Percentiles rank a stretch among this genome's conserved stretches.
Evolutionary conservation across 345 rosid species (phyloP).

Genomic region (Boechera stricta): DNA sequence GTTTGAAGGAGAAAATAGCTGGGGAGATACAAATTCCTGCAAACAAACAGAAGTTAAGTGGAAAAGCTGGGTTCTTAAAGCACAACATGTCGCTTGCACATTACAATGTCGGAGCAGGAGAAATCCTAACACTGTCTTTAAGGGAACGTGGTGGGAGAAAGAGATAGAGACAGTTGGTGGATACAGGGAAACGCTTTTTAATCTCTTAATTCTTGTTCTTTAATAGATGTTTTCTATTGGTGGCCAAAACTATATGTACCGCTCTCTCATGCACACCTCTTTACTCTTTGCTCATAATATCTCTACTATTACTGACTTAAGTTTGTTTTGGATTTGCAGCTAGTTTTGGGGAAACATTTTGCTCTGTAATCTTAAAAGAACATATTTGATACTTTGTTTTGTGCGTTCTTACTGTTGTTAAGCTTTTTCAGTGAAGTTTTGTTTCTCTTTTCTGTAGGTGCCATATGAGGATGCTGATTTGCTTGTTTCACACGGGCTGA

Average conservation of each 20-base stretch:
- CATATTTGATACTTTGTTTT: background rate
- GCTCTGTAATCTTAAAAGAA: slow-evolving; percentile 32
- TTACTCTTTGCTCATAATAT: slow-evolving; percentile 4
- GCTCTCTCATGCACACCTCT: slow-evolving; percentile 13
- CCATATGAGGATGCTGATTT: slow-evolving; percentile 27
- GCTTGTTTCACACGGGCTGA: background rate
- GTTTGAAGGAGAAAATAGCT: slow-evolving; percentile 93
- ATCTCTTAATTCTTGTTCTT: slow-evolving; percentile 3
- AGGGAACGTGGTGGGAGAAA: slow-evolving; percentile 92
- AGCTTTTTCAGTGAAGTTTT: slow-evolving; percentile 29
- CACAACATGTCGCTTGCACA: slow-evolving; percentile 87
- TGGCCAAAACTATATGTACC: slow-evolving; percentile 35
- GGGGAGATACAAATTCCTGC: slow-evolving; percentile 85
- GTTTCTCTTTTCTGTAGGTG: slow-evolving; percentile 30
- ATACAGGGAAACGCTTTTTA: slow-evolving; percentile 37
- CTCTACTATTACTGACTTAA: slow-evolving; percentile 30
- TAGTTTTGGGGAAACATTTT: slow-evolving; percentile 42
- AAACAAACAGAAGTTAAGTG: slow-evolving; percentile 90
- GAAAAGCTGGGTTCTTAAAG: slow-evolving; percentile 87
- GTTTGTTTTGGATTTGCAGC: slow-evolving; percentile 49
- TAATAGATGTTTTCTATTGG: background rate
- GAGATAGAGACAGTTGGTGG: slow-evolving; percentile 53
- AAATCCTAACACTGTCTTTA: slow-evolving; percentile 61
- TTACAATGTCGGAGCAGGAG: slow-evolving; percentile 79
- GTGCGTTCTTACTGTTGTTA: slow-evolving; percentile 12